Evolutionary conservation across 805 yeast genomes (phyloP).

Genomic region (Clavispora carvajalis): DNA sequence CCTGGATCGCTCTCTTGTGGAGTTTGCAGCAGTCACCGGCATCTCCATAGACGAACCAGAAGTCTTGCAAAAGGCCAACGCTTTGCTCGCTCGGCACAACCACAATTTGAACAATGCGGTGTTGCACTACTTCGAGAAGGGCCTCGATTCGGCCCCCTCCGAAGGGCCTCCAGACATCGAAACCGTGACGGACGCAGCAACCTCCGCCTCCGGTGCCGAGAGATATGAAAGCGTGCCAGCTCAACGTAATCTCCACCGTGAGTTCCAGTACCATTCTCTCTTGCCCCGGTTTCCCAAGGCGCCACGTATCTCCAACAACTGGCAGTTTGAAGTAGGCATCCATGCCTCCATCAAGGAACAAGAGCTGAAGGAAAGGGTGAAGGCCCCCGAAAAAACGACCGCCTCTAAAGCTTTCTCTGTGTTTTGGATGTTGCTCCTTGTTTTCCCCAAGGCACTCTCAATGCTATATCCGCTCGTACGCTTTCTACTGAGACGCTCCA

Average conservation of each 20-base stretch:
- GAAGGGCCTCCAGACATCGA: conserved; percentile 3
- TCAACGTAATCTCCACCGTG: conserved; percentile 22
- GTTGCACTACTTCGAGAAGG: conserved; percentile 54
- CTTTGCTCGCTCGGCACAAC: conserved; percentile 18
- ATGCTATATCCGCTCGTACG: conserved; percentile 33
- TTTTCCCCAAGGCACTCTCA: conserved; percentile 50
- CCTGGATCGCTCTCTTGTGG: conserved; percentile 10
- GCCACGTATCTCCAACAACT: conserved; percentile 31
- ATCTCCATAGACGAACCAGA: conserved; percentile 10
- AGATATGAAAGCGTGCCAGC: conserved; percentile 5
- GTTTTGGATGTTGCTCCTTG: conserved; percentile 47
- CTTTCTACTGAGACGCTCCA: conserved; percentile 23
- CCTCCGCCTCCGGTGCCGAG: conserved; percentile 8
- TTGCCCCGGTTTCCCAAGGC: conserved; percentile 38
- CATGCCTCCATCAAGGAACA: conserved; percentile 20
- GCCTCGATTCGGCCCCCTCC: conserved; percentile 23
- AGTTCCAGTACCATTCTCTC: conserved; percentile 21
- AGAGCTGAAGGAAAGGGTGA: conserved; percentile 11
- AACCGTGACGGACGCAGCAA: not conserved
- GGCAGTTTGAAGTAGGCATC: conserved; percentile 42
- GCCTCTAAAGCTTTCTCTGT: conserved; percentile 18
- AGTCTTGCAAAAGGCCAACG: conserved; percentile 6
- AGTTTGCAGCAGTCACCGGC: conserved; percentile 14
- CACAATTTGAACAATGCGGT: conserved; percentile 61
- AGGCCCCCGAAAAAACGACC: not conserved